Evolutionary conservation across 2,329 filamentous ascomycete genomes (phyloP), one percentile per base, ranked within the genome.

Genomic region (Paracorniculantispora psalliotae): DNA sequence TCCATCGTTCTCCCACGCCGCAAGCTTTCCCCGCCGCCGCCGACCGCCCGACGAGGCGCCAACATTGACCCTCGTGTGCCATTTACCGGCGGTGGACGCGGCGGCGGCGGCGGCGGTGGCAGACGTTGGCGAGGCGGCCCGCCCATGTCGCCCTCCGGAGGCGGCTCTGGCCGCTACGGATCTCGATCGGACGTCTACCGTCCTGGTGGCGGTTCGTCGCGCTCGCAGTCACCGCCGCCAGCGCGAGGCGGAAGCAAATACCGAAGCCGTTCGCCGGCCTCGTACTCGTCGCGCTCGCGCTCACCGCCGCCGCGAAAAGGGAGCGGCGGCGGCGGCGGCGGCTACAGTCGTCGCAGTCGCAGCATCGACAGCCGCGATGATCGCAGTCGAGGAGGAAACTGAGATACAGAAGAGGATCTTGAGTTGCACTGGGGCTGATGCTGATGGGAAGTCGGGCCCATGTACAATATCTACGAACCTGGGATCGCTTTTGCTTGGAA

Each of bases 1-100:
- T 94, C 90, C 47, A 94, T 97, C 64, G 91, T 96, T 26, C 79
- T 96, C 37, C 91, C 91, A 0, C 85, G 89, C 52, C 86, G 89
- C 67, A 91, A 91, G 66, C 90, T 96, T 68, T 92, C 90, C 7
- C 86, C 85, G 19, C 85, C 89, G 48, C 92, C 92, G 17, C 91
- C 91, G 1, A 83, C 83, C 5, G 85, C 88, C 54, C 83, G 87
- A 53, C 82, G 83, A 52, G 82, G 83, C 60, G 81, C 80, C 59
- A 82, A 83, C 63, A 81, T 85, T 65, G 78, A 84, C 68, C 77
- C 85, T 61, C 66, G 74, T 62, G 62, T 73, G 41, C 70, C 72
- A 19, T 69, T 71, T 50, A 61, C 64, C 8, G 67, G 65, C 71
- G 71, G 73, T 3, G 71, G 71, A 54, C 69, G 68, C 17, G 72